A percentile compares a stretch with the other conserved stretches of the same genome.
Conservation (phyloP, 352 stramenopile genomes). For the Phytophthora tubulina region DNA sequence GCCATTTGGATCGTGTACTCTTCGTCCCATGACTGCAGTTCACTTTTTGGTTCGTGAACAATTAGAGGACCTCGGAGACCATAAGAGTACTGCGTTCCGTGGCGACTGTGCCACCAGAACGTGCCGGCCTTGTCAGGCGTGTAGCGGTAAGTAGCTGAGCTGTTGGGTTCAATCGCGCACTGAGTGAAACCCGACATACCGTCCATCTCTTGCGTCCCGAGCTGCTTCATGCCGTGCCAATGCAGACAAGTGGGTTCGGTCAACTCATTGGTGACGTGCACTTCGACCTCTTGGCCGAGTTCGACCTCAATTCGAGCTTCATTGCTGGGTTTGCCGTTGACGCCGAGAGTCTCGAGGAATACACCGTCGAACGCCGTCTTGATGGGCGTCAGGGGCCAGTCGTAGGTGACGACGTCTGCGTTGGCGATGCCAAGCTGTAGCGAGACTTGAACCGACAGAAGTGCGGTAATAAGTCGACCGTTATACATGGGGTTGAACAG, state of each 20-base stretch:
- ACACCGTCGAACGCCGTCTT: slow-evolving; percentile 34
- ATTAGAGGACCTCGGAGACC: slow-evolving; percentile 48
- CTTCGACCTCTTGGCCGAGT: slow-evolving; percentile 38
- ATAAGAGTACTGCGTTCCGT: slow-evolving; percentile 42
- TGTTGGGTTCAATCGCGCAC: slow-evolving; percentile 41
- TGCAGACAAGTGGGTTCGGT: slow-evolving; percentile 34
- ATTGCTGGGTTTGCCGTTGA: slow-evolving; percentile 31
- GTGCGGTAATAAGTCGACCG: not conserved
- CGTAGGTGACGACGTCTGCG: slow-evolving; percentile 12
- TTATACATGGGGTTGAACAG: not conserved
- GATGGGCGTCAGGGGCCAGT: slow-evolving; percentile 32
- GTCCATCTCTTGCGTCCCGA: slow-evolving; percentile 45
- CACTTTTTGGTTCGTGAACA: slow-evolving; percentile 20
- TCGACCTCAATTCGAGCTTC: slow-evolving; percentile 32
- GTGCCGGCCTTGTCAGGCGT: slow-evolving; percentile 44
- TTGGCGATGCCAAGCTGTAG: not conserved
- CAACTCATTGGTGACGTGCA: slow-evolving; percentile 40
- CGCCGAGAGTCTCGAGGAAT: slow-evolving; percentile 10
- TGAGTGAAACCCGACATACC: slow-evolving; percentile 44
- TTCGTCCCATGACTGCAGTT: slow-evolving; percentile 27
- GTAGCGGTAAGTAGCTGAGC: slow-evolving; percentile 38
- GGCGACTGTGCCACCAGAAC: slow-evolving; percentile 52
- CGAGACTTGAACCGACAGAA: slow-evolving; percentile 2
- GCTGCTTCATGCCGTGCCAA: slow-evolving; percentile 48
- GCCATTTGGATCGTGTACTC: slow-evolving; percentile 42